Percentiles rank a stretch among this genome's conserved stretches.
phyloP scores from a whole-genome alignment of 441 rosid genomes.

The Bruguiera hainesii region DNA sequence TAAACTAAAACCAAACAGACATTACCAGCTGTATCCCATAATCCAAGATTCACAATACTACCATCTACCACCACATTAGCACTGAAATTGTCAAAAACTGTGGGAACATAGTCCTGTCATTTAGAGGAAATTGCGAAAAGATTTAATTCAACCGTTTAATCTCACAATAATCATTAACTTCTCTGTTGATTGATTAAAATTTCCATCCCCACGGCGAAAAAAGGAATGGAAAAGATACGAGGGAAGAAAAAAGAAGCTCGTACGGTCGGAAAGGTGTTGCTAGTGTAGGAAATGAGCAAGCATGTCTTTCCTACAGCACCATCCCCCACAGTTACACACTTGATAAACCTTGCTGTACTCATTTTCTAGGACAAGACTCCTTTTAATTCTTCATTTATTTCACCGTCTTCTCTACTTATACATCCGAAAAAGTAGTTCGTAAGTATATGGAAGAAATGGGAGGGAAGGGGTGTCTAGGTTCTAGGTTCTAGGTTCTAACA shows the following conservation, averaged over 20 bases:
- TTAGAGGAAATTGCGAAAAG: neutral
- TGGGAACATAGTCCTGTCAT: constrained; percentile 65
- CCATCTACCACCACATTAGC: constrained; percentile 76
- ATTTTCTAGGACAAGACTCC: constrained; percentile 22
- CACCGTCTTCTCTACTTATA: constrained; percentile 10
- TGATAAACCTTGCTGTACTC: constrained; percentile 72
- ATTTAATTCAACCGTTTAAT: neutral
- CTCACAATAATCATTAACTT: neutral
- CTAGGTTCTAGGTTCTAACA: constrained; percentile 16
- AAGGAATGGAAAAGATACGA: neutral
- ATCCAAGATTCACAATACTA: constrained; percentile 56
- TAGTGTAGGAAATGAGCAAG: constrained; percentile 54
- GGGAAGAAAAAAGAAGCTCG: too few relatives aligned
- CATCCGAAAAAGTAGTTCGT: constrained; percentile 9
- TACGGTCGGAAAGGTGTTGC: constrained; percentile 54
- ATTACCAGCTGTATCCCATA: constrained; percentile 76
- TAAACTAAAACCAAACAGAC: neutral
- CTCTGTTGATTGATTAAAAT: neutral
- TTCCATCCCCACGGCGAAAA: neutral
- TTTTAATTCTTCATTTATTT: constrained; percentile 1
- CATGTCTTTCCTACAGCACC: constrained; percentile 59
- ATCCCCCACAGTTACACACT: constrained; percentile 75
- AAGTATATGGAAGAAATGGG: constrained; percentile 18
- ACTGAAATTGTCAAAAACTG: constrained; percentile 73
- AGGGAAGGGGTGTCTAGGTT: constrained; percentile 7